Base-by-base conservation (phyloP, 1,139 yeast species). In the Geotrichum klebahnii region DNA sequence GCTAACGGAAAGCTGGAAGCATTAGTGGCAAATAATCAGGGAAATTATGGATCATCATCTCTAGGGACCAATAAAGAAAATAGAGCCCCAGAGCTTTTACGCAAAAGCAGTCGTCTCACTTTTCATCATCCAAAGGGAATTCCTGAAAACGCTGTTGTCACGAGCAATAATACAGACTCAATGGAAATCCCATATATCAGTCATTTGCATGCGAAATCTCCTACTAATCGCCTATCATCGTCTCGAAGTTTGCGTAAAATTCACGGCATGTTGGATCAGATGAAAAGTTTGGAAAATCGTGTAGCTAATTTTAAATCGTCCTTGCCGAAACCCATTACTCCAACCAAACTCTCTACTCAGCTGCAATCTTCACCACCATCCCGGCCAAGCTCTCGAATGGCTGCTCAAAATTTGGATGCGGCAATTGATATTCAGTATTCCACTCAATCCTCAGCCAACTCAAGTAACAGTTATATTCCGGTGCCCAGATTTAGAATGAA, bases 201-300 rank as follows among this genome's bases (percentile, higher is more conserved):
- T 17, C 28, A 20, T 20, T 34, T 16, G 28, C 31, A 23, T 20
- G 28, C 44, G n/a, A 40, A 40, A 31, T 24, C 36, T 2, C 17
- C 34, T 23, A 40, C 31, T 34, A 34, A 23, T 2, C 26, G 44
- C 3, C 26, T 63, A 49, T 46, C 65, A n/a, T 53, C 70, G 31
- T 57, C 65, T 1, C 57, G 64, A 43, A 60, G 65, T 34, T 54
- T 66, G 44, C 60, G 67, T 23, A 61, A 62, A 44, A 63, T 66
- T 34, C 68, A 66, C 31, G 68, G 68, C 20, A 64, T 66, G 59
- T 55, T 64, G 10, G 65, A 63, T 50, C 68, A 64, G 44, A 63
- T 66, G 61, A 53, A 59, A 26, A 56, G 51, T 23, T 48, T 66
- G 29, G 69, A 66, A 50, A 56, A 61, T 5, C 58, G 65, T 4